Conservation (phyloP, 106 monocot genomes). For the Cymbidium sinense region DNA sequence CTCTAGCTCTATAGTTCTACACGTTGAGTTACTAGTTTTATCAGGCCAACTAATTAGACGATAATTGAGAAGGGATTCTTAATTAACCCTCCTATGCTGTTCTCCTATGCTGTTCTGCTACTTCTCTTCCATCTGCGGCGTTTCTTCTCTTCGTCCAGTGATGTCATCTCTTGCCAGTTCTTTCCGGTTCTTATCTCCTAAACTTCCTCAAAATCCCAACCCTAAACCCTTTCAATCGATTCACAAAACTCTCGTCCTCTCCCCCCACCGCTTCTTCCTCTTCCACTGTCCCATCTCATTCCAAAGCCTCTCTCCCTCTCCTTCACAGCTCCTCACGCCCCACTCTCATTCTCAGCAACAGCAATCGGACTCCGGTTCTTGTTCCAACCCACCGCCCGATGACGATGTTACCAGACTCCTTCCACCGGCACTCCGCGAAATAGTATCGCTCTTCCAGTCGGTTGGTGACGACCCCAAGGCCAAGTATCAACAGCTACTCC, state of each 20-base stretch:
- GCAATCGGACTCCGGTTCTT: background rate
- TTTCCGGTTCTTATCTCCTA: slow-evolving; percentile 15
- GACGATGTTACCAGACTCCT: slow-evolving; percentile 22
- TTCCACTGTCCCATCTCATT: slow-evolving; percentile 41
- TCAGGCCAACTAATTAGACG: no score
- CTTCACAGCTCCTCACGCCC: background rate
- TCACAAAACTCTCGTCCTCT: background rate
- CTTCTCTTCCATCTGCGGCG: no score
- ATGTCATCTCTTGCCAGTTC: slow-evolving; percentile 14
- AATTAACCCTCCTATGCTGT: no score
- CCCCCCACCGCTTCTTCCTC: background rate
- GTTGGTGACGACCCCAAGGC: slow-evolving; percentile 67
- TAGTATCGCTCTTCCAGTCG: slow-evolving; percentile 82
- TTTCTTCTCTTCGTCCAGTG: background rate
- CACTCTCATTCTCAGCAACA: slow-evolving; percentile 10
- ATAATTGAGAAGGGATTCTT: no score
- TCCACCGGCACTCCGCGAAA: slow-evolving; percentile 55
- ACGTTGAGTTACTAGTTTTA: no score
- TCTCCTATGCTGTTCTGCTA: no score
- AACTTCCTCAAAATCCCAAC: slow-evolving; percentile 11
- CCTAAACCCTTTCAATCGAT: slow-evolving; percentile 5
- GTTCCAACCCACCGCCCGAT: background rate
- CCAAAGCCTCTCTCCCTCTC: slow-evolving; percentile 21
- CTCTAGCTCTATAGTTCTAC: no score
- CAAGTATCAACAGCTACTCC: slow-evolving; percentile 94